Conservation (phyloP, 1,284 basidiomycete species). For the Mycena citricolor region DNA sequence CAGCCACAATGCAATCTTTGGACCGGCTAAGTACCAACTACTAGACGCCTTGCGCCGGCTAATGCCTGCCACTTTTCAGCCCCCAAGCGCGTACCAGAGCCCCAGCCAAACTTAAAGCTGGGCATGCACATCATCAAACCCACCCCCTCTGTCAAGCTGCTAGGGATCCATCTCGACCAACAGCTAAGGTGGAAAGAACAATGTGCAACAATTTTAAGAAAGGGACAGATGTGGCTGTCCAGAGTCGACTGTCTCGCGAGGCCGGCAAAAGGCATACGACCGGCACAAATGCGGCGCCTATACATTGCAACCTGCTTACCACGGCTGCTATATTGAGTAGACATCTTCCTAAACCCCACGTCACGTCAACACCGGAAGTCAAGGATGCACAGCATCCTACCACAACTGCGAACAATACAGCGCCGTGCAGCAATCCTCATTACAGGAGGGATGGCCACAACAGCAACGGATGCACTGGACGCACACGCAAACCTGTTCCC, state of each 20-base stretch:
- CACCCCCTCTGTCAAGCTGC: background rate
- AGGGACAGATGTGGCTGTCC: background rate
- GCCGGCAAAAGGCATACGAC: too few species aligned
- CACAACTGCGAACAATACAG: slow-evolving; percentile 3
- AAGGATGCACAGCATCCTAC: too few species aligned
- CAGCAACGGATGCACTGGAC: slow-evolving; percentile 6
- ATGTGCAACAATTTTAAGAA: background rate
- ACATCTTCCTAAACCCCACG: background rate
- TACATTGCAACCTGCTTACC: background rate
- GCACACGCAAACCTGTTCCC: slow-evolving; percentile 9
- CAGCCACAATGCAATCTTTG: slow-evolving; percentile 23
- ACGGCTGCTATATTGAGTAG: background rate
- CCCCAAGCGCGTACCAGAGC: background rate
- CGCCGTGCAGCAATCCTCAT: slow-evolving; percentile 1
- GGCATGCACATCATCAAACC: background rate
- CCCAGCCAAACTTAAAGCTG: background rate
- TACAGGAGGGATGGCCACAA: slow-evolving; percentile 2
- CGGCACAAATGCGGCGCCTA: slow-evolving; percentile 1
- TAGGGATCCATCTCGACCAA: background rate
- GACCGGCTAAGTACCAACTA: slow-evolving; percentile 18
- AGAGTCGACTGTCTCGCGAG: background rate
- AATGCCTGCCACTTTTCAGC: background rate
- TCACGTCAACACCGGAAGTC: too few species aligned
- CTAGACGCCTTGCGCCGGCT: too few species aligned
- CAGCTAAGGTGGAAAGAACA: background rate